Evolutionary conservation across 2,329 filamentous ascomycete genomes (phyloP), one percentile per base, ranked within the genome.

Genomic region (Trichophaea hybrida): DNA sequence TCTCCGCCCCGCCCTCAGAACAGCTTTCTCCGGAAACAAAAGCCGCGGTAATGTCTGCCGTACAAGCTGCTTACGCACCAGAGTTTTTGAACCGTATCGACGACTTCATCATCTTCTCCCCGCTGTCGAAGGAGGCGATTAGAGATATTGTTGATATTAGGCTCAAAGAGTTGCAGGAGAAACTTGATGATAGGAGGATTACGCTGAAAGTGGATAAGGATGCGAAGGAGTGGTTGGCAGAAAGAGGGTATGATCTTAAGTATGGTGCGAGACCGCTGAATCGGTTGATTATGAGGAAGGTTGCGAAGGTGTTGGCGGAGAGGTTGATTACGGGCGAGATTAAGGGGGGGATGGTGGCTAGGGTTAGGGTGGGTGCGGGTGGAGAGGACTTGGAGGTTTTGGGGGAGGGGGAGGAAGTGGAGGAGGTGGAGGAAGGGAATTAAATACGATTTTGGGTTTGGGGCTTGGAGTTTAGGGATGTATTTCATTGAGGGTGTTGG

Each of bases 31-130:
- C 82, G 0, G 80, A 81, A 0, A 80, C 90, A 51, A 88, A 88
- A 69, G 77, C 80, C 60, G 83, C 86, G 0, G 90, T 97, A 57
- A 89, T 97, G 83, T 86, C 94, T 69, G 83, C 94, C 13, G 90
- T 97, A 1, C 77, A 84, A 15, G 73, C 77, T 6, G 74, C 77
- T 1, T 84, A 96, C 70, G 83, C 91, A 4, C 93, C 93, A 2
- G 93, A 97, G 71, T 98, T 97, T 77, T 79, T 97, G 65, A 97
- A 98, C 74, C 82, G 93, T 17, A 88, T 97, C 64, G 91, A 97
- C 72, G 91, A 94, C 62, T 96, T 97, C 75, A 96, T 97, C 71
- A 76, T 97, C 69, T 97, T 97, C 78, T 91, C 90, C 73, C 81
- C 91, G 6, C 79, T 97, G 1, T 87, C 88, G 0, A 79, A 78